Base-by-base conservation (phyloP, 495 filamentous ascomycete species). In the Penicillium bovifimosum region DNA sequence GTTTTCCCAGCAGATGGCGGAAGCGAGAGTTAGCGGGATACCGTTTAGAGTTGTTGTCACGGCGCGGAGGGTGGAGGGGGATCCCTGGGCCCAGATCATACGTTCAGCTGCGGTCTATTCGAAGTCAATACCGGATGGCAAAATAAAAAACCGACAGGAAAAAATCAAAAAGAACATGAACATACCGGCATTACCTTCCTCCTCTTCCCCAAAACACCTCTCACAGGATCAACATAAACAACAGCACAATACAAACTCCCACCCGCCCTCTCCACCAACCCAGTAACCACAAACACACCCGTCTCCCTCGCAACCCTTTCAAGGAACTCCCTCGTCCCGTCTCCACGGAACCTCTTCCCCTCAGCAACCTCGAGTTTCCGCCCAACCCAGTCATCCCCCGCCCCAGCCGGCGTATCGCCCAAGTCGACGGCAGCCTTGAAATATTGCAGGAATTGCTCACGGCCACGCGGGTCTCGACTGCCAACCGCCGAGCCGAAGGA, bases 1-100 rank as follows among this genome's bases (percentile, higher is more conserved):
- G 57, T 90, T 96, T 69, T 97, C 92, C 92, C 92, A 97, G 73
- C 92, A 97, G 36, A 97, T 95, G 1, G 91, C 92, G 0, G 88
- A 83, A 0, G 83, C 92, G 6, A 96, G 71, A 13, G 84, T 90
- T 16, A 97, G 69, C 39, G 79, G 81, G 11, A 92, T 81, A 17
- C 87, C 88, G 17, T 82, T 80, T 53, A 97, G 85, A n/a, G 74
- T 79, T 1, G 91, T 91, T 17, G 83, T 87, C 1, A 96, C 77
- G 0, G 91, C 92, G 47, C 82, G 82, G 27, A 97, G 80, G 1
- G 90, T 91, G 0, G 84, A 80, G 0, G 91, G 78, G 0, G 86
- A 87, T 14, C 92, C 92, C 61, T 95, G 86, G 0, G 86, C 91
- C 92, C 92, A 97, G 31, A 96, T 80, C 9, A 96, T 70, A 6